These are phyloP conservation scores for Schizophyllum commune DNA, from an alignment of 1,284 basidiomycete species.

Conservation along the genomic window DNA sequence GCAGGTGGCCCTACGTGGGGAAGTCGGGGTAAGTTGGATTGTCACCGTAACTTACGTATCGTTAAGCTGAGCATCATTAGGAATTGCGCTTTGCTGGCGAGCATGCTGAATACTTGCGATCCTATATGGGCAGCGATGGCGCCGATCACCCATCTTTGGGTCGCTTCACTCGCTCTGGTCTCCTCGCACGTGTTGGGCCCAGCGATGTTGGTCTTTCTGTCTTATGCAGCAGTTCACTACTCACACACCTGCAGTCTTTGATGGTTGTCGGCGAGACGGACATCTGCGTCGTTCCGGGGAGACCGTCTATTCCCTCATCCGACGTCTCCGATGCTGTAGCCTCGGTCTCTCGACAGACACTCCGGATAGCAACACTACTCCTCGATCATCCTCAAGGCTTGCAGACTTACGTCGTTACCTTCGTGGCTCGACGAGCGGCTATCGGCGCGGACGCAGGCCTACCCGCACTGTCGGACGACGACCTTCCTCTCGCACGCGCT, in stretches of 20 bases:
- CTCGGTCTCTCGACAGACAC: background rate
- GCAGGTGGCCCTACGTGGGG: constrained; percentile 1
- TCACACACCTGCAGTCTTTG: background rate
- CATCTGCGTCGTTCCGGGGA: background rate
- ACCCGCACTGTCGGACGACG: background rate
- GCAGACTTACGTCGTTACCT: constrained; percentile 3
- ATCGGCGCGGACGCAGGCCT: background rate
- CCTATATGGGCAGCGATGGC: background rate
- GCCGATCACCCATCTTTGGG: background rate
- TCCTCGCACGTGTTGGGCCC: background rate
- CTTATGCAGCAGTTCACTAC: background rate
- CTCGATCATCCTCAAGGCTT: constrained; percentile 6
- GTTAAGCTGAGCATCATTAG: background rate
- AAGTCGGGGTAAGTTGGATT: constrained; percentile 2
- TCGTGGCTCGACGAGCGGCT: constrained; percentile 2
- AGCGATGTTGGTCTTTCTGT: background rate
- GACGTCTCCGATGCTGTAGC: constrained; percentile 1
- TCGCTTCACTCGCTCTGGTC: background rate
- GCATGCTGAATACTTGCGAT: background rate
- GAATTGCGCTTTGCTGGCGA: background rate
- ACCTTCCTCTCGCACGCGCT: constrained; percentile 1
- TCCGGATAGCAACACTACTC: background rate
- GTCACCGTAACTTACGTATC: constrained; percentile 3
- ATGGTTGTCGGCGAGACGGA: background rate
- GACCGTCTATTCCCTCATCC: background rate